These are phyloP conservation scores for Fusarium foetens DNA, from an alignment of 2,329 filamentous ascomycete genomes.

Conservation along the genomic window DNA sequence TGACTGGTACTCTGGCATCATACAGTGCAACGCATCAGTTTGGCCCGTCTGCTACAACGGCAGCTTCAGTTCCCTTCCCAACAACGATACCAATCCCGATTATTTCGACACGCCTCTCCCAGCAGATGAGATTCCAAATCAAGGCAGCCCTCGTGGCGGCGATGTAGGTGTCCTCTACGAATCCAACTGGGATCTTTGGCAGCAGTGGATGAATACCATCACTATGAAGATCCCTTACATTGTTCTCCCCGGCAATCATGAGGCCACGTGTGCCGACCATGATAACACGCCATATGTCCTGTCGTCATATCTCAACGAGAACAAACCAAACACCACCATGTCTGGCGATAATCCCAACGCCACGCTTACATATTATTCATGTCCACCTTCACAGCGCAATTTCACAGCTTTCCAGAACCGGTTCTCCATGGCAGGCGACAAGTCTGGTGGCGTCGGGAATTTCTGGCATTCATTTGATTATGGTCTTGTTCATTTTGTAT, in stretches of 20 bases:
- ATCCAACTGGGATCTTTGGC: conserved; percentile 12
- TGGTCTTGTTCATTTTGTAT: not conserved
- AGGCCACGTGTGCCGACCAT: not conserved
- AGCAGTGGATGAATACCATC: conserved; percentile 1
- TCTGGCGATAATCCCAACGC: not conserved
- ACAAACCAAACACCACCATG: not conserved
- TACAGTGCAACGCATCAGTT: accelerated
- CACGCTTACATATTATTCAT: not conserved
- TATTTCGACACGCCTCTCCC: not conserved
- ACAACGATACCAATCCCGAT: not conserved
- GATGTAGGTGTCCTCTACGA: not conserved
- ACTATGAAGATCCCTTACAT: not conserved
- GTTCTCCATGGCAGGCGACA: not conserved
- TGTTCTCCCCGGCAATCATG: not conserved
- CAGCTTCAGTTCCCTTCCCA: not conserved
- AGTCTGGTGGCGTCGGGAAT: accelerated
- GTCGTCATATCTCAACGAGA: not conserved
- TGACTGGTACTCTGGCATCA: conserved; percentile 1
- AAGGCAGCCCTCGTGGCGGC: not conserved
- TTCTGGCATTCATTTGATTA: conserved; percentile 7
- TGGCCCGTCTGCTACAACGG: conserved; percentile 11
- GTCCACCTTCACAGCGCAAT: not conserved
- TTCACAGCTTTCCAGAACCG: conserved; percentile 7
- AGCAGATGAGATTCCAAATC: not conserved
- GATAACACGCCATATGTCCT: not conserved